phyloP scores from a whole-genome alignment of 306 rosid genomes.

The Vigna angularis region DNA sequence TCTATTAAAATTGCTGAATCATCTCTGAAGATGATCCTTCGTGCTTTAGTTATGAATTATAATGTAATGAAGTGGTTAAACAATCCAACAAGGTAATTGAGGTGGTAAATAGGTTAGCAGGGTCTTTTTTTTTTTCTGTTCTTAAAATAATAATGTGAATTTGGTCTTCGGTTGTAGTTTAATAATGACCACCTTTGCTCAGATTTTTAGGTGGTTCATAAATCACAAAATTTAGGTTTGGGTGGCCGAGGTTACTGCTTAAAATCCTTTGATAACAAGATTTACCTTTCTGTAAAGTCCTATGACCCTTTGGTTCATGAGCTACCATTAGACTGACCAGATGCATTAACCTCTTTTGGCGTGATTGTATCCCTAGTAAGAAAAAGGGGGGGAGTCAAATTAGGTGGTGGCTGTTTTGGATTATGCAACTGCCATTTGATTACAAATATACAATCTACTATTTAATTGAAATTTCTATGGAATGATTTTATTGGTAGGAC shows the following conservation, averaged over 20 bases:
- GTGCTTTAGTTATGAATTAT: conserved; percentile 22
- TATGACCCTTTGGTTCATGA: not conserved
- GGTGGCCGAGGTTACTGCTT: conserved; percentile 17
- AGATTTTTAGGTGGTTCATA: conserved; percentile 26
- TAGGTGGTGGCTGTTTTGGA: conserved; percentile 16
- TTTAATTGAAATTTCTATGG: conserved; percentile 25
- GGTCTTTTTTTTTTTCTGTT: not conserved
- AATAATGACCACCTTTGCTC: not conserved
- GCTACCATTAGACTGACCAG: conserved; percentile 1
- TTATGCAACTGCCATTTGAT: conserved; percentile 34
- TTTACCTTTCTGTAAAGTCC: not conserved
- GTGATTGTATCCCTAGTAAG: conserved; percentile 18
- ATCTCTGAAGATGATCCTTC: conserved; percentile 27
- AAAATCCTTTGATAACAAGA: not conserved
- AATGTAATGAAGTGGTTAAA: conserved; percentile 21
- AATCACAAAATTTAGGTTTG: conserved; percentile 11
- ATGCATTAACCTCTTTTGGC: conserved; percentile 8
- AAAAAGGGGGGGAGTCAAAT: not conserved
- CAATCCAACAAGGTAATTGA: not conserved
- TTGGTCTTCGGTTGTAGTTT: not conserved
- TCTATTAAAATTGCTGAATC: conserved; percentile 22
- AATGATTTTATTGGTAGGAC: conserved; percentile 49
- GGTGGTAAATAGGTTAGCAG: conserved; percentile 26
- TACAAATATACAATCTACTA: not conserved
- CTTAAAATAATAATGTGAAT: not conserved